These are phyloP conservation scores for Skeletonema menzelii DNA, from an alignment of 108 stramenopile species.

Conservation along the genomic window DNA sequence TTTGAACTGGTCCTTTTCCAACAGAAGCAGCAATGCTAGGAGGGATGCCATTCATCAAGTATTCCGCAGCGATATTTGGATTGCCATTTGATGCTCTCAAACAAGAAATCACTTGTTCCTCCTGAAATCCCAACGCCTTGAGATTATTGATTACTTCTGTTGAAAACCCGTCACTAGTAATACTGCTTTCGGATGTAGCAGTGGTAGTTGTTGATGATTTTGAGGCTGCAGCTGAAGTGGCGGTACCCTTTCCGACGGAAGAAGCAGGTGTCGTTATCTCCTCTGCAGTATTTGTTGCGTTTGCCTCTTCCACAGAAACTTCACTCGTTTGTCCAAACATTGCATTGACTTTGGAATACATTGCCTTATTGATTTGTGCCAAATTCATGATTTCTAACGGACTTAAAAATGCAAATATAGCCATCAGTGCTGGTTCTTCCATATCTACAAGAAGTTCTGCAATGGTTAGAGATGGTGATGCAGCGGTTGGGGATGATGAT, in stretches of 20 bases:
- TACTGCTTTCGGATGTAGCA: background rate
- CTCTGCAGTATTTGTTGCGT: conserved; percentile 8
- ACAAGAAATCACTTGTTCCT: conserved; percentile 83
- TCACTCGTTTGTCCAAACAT: conserved; percentile 70
- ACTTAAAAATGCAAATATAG: conserved; percentile 71
- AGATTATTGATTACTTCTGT: conserved; percentile 72
- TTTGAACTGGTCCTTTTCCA: conserved; percentile 17
- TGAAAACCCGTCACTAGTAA: conserved; percentile 46
- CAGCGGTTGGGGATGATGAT: too few relatives aligned
- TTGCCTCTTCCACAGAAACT: conserved; percentile 22
- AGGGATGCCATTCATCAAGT: conserved; percentile 95
- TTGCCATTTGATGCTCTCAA: conserved; percentile 93
- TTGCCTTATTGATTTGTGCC: conserved; percentile 69
- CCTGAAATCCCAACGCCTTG: conserved; percentile 84
- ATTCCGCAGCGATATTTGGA: conserved; percentile 95
- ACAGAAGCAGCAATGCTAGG: conserved; percentile 2
- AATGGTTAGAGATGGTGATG: background rate
- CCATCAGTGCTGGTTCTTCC: conserved; percentile 62
- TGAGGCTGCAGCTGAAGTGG: background rate
- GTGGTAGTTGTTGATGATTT: background rate
- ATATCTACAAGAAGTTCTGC: conserved; percentile 19
- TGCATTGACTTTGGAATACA: conserved; percentile 73
- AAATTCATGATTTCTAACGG: conserved; percentile 77
- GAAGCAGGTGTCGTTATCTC: background rate
- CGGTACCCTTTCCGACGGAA: background rate